phyloP scores from a whole-genome alignment of 1,284 basidiomycete species.

The Malassezia equina region DNA sequence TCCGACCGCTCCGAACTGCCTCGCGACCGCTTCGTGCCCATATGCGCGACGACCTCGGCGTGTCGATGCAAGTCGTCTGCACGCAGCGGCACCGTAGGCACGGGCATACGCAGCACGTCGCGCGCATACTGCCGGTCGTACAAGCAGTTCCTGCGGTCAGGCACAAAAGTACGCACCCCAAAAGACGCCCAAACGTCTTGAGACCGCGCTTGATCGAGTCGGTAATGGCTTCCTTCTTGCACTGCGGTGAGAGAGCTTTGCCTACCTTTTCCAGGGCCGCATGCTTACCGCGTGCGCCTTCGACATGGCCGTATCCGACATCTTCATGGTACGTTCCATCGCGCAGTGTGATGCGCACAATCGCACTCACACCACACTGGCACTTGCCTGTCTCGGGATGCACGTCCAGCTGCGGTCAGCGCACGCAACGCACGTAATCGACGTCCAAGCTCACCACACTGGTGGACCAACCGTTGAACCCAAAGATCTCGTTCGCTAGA shows the following conservation, averaged over 20 bases:
- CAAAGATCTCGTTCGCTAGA: slow-evolving; percentile 93
- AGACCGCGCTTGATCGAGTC: slow-evolving; percentile 84
- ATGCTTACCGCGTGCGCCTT: slow-evolving; percentile 75
- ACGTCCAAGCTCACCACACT: slow-evolving; percentile 67
- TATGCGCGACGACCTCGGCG: not conserved
- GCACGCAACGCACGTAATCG: slow-evolving; percentile 52
- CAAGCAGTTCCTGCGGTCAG: slow-evolving; percentile 60
- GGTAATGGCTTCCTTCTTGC: slow-evolving; percentile 94
- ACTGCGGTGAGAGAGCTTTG: slow-evolving; percentile 53
- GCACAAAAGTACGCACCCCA: slow-evolving; percentile 54
- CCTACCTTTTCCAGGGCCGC: slow-evolving; percentile 81
- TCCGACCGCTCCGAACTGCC: too few species aligned
- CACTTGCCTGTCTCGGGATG: slow-evolving; percentile 57
- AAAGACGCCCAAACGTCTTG: slow-evolving; percentile 80
- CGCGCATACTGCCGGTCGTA: slow-evolving; percentile 83
- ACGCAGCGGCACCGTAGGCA: slow-evolving; percentile 36
- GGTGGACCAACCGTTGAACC: slow-evolving; percentile 94
- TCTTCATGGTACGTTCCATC: slow-evolving; percentile 80
- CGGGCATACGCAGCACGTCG: slow-evolving; percentile 72
- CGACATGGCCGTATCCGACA: slow-evolving; percentile 69
- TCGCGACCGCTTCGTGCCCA: not conserved
- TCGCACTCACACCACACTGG: slow-evolving; percentile 69
- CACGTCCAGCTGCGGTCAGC: slow-evolving; percentile 25
- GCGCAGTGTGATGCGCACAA: slow-evolving; percentile 73
- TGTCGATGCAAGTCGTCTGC: slow-evolving; percentile 12